Base-by-base conservation (phyloP, 441 rosid species). In the Erodium texanum region DNA sequence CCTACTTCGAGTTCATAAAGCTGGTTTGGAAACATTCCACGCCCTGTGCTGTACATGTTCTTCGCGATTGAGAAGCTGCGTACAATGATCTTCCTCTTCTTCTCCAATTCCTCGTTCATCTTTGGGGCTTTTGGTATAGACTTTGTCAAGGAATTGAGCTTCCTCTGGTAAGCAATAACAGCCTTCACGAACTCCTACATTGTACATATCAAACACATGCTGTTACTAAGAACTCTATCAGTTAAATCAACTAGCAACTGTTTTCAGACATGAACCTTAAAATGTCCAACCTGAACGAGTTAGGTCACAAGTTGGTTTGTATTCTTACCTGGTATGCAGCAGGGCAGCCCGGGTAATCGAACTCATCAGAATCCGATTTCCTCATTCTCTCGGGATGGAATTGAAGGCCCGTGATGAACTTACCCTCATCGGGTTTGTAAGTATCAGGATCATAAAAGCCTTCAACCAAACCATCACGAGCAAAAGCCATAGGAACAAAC, bases 351-450 rank as follows among this genome's bases (percentile, higher is more conserved):
- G 93, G 87, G 76, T 83, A 83, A 79, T 89, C 90, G 18, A 91
- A 86, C 54, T 83, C 82, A 1, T 89, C 88, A 0, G 81, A 56
- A 66, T 75, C 84, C 0, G 83, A 70, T 5, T 18, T 73, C 73
- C 96, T 79, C 96, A 86, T 91, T 68, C 96, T 64, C 75, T 91
- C 93, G 0, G 97, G 96, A 81, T 91, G 97, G 65, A 91, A 91
- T 71, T 91, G 97, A 11, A 91, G 81, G 7, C 97, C 97, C 88
- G 89, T 85, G 27, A 89, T 71, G 43, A 89, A 91, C 75, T 87
- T 89, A 10, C 97, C 96, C 67, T 87, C 85, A 48, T 77, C 82
- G 18, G 93, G 92, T 66, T 87, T 82, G 15, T 52, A 52, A 52
- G 59, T 52, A 16, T 52, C 2, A 16, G 92, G 90, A 74, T 91